Evolutionary conservation across 495 filamentous ascomycete species (phyloP), one percentile per base, ranked within the genome.

Genomic region (Penicillium verhagenii): DNA sequence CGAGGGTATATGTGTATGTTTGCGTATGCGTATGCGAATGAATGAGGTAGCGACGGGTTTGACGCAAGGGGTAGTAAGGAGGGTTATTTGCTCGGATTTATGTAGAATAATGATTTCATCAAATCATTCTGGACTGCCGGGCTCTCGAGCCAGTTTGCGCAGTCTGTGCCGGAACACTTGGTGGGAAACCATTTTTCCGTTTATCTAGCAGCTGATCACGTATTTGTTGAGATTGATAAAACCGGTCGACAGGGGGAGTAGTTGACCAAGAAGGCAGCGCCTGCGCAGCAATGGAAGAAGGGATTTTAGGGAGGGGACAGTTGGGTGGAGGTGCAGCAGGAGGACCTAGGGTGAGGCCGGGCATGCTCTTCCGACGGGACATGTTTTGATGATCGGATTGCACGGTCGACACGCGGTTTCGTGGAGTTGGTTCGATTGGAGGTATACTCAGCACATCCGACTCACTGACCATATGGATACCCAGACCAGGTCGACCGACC

Each of bases 251-350:
- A 13, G 19, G 40, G 38, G 29, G 21, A 33, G n/a, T 52, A 18
- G 38, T 18, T 1, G 54, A 35, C 49, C 31, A 54, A 7, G 40
- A 29, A 2, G 53, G 43, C n/a, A 44, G 48, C n/a, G 50, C 42
- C 46, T 59, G 56, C 50, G 53, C 35, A 21, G 52, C 25, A 6
- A 63, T 52, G 11, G 61, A 52, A 0, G 67, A 65, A 9, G 85
- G 85, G 10, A 88, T 73, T 5, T 85, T 82, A 6, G 85, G 86
- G 4, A 88, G 73, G 0, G 86, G 84, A 47, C 78, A 79, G 18
- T 77, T 83, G 10, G 86, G 86, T 14, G 86, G 86, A 11, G 86
- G 86, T 13, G 77, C 81, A 11, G 75, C 77, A 0, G 85, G 85
- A 39, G 84, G 85, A 1, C 83, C 83, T 10, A 81, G 72, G 1